phyloP scores from a whole-genome alignment of 768 basidiomycete genomes.

The Agaricus blazei region DNA sequence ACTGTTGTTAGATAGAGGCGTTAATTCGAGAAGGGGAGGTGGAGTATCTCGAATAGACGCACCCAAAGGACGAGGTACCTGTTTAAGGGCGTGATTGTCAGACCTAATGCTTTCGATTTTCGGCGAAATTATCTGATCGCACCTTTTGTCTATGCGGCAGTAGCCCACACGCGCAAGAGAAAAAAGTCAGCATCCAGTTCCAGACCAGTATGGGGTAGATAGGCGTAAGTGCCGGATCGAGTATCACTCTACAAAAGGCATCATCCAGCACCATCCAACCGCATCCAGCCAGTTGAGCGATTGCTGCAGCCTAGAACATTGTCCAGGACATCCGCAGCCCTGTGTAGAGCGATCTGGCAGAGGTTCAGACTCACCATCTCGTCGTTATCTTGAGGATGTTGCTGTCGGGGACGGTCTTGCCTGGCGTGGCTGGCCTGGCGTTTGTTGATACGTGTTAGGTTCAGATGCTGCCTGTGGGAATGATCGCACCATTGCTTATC shows the following conservation, averaged over 20 bases:
- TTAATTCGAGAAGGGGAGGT: neutral
- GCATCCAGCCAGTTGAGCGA: constrained; percentile 10
- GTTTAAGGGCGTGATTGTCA: constrained; percentile 10
- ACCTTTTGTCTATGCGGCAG: constrained; percentile 75
- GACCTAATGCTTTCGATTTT: neutral
- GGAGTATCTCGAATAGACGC: constrained; percentile 28
- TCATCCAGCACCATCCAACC: constrained; percentile 8
- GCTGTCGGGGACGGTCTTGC: constrained; percentile 5
- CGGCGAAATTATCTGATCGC: constrained; percentile 24
- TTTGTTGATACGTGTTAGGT: constrained; percentile 10
- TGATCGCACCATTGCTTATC: neutral
- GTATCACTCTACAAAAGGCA: neutral
- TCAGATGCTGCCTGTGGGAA: neutral
- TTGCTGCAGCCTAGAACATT: neutral
- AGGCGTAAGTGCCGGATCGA: neutral
- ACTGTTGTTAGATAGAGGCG: constrained; percentile 38
- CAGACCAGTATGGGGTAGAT: neutral
- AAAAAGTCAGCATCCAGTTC: neutral
- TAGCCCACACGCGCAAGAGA: constrained; percentile 2
- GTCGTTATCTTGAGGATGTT: constrained; percentile 13
- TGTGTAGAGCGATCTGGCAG: neutral
- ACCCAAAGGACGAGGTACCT: constrained; percentile 98
- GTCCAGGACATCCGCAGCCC: neutral
- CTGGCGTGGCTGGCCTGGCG: neutral
- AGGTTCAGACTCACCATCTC: constrained; percentile 12